Base-by-base conservation (phyloP, 2,329 filamentous ascomycete genomes). In the Calonectria pauciramosa region DNA sequence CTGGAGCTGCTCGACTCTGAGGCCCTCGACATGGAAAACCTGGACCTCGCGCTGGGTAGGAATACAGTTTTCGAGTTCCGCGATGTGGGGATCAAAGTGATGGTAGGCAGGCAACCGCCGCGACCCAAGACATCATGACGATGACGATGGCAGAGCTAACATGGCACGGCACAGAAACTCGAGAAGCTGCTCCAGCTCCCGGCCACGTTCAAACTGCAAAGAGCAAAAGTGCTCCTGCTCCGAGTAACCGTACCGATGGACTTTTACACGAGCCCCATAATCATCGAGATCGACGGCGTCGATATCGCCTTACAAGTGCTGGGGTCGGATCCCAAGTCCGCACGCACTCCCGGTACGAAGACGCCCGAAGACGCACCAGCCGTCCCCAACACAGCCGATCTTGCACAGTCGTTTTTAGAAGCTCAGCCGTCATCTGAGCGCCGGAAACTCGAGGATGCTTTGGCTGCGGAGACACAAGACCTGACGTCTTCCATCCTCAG, bases 1-100 rank as follows among this genome's bases (percentile, higher is more conserved):
- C 89, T 98, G 73, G 96, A 98, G 80, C 89, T 98, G 70, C 91
- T 99, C 74, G 97, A 99, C 82, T 94, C 95, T 72, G 94, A 97
- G 82, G 93, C 94, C 16, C 88, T 98, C 78, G 94, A 98, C 82
- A 90, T 97, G 75, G 95, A 97, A 77, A 95, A 95, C 79, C 87
- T 99, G 76, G 95, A 97, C 80, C 91, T 98, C 79, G 93, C 93
- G 59, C 91, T 95, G 85, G 97, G 97, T 41, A 93, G 93, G 84
- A 93, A 93, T 78, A 97, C 94, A 51, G 93, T 94, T 0, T 90
- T 98, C 56, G 96, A 98, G 84, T 93, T 98, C 79, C 92, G 93
- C 79, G 94, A 99, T 89, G 94, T 98, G 72, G 95, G 94, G 2
- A 87, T 98, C 77, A 94, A 93, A 83, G 86, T 96, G 74, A 91